phyloP scores from a whole-genome alignment of 306 rosid species.

The Malus sylvestris region DNA sequence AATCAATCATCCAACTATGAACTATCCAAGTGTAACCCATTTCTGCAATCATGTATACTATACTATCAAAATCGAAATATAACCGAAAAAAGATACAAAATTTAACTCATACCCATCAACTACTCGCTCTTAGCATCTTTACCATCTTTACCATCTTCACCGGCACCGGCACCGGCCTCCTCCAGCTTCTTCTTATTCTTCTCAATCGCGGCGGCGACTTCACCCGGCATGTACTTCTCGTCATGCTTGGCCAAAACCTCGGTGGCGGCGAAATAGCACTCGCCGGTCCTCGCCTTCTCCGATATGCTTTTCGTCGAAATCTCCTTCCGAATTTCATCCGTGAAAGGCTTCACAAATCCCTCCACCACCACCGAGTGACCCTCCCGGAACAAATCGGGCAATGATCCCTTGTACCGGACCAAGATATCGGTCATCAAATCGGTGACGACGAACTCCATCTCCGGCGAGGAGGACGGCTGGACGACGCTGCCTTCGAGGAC shows the following conservation, averaged over 20 bases:
- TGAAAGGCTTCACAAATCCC: conserved; percentile 77
- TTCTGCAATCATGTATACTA: conserved; percentile 5
- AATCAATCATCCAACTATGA: conserved; percentile 8
- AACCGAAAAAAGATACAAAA: not conserved
- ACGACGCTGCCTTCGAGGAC: conserved; percentile 87
- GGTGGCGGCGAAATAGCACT: conserved; percentile 60
- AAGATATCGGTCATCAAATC: conserved; percentile 82
- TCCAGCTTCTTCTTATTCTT: conserved; percentile 72
- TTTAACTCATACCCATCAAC: conserved; percentile 27
- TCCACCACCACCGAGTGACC: conserved; percentile 90
- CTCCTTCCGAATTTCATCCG: conserved; percentile 52
- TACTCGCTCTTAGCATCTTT: conserved; percentile 25
- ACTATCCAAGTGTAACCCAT: not conserved
- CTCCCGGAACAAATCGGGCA: conserved; percentile 87
- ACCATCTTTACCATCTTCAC: conserved; percentile 12
- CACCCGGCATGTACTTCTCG: conserved; percentile 89
- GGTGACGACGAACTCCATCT: conserved; percentile 77
- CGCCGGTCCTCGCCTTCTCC: conserved; percentile 58
- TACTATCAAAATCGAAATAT: not conserved
- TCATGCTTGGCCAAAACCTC: conserved; percentile 95
- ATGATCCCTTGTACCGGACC: conserved; percentile 61
- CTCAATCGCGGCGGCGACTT: conserved; percentile 81
- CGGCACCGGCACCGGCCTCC: conserved; percentile 20
- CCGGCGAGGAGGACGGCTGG: conserved; percentile 64
- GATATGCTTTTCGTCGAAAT: conserved; percentile 50